Evolutionary conservation across 2,329 filamentous ascomycete genomes (phyloP).

Genomic region (Escovopsis sp.): DNA sequence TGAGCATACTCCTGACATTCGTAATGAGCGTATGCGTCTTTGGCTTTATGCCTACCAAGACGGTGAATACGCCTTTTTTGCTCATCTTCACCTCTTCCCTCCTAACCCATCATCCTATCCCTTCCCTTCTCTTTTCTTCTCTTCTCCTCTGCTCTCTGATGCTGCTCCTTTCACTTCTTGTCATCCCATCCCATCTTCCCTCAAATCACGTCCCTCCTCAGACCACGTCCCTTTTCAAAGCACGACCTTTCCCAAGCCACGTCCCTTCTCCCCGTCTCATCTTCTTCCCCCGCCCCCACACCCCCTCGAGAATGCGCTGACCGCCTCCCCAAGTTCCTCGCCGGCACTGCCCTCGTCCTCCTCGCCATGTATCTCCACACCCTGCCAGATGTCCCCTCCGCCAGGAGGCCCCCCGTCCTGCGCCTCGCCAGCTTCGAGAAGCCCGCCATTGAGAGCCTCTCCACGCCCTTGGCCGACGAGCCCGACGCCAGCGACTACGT

Average conservation of each 20-base stretch:
- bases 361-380: conserved; percentile 77
- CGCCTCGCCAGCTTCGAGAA: conserved; percentile 66
- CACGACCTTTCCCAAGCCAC: too few relatives aligned
- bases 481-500: conserved; percentile 3
- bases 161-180: too few relatives aligned
- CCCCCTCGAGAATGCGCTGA: too few relatives aligned
- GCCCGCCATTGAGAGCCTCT: conserved; percentile 37
- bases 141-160: too few relatives aligned
- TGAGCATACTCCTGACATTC: conserved; percentile 80
- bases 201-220: too few relatives aligned
- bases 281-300: not conserved
- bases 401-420: conserved; percentile 44
- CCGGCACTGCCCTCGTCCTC: conserved; percentile 67
- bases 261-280: not conserved
- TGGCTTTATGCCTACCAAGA: conserved; percentile 55
- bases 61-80: conserved; percentile 34
- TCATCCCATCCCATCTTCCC: too few relatives aligned
- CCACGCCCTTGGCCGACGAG: conserved; percentile 22
- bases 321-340: conserved; percentile 55
- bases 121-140: too few relatives aligned
- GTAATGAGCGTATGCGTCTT: conserved; percentile 78
- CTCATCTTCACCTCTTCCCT: not conserved
- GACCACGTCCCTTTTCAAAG: too few relatives aligned
- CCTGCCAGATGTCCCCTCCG: conserved; percentile 39
- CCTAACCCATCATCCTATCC: too few relatives aligned